phyloP scores from a whole-genome alignment of 352 stramenopile genomes.

The Pythium graminicola region DNA sequence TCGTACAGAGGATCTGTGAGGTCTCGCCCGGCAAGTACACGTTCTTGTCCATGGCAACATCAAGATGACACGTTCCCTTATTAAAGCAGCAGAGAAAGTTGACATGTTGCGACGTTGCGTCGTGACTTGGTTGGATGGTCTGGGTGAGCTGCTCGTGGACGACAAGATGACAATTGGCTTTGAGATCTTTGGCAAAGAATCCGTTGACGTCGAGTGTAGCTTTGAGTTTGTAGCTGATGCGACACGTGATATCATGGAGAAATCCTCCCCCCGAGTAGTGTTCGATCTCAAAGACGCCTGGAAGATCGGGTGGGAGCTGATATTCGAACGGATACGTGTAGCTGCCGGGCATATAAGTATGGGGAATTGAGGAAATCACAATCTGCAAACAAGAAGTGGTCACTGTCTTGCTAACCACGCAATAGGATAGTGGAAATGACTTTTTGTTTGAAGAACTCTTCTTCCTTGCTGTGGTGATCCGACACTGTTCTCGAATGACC shows the following conservation, averaged over 20 bases:
- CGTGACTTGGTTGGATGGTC: conserved; percentile 19
- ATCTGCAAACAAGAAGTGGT: conserved; percentile 16
- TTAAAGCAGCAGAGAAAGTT: conserved; percentile 35
- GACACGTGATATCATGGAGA: conserved; percentile 12
- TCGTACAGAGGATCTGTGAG: conserved; percentile 28
- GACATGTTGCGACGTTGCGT: conserved; percentile 27
- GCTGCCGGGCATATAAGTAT: conserved; percentile 22
- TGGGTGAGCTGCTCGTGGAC: conserved; percentile 28
- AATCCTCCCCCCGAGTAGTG: conserved; percentile 13
- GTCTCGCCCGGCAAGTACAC: conserved; percentile 30
- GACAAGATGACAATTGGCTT: conserved; percentile 23
- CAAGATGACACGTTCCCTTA: conserved; percentile 30
- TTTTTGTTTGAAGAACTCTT: conserved; percentile 69
- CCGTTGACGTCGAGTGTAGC: conserved; percentile 28
- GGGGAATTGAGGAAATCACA: conserved; percentile 19
- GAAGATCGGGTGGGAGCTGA: conserved; percentile 27
- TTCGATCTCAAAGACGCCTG: conserved; percentile 21
- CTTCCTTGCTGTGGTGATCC: conserved; percentile 28
- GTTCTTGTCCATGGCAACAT: conserved; percentile 33
- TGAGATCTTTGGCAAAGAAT: conserved; percentile 31
- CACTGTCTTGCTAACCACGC: not conserved
- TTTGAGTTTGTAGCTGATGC: conserved; percentile 36
- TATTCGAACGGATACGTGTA: conserved; percentile 39
- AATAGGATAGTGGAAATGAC: too few relatives aligned
- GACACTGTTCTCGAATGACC: conserved; percentile 24